These are phyloP conservation scores for Populus nigra DNA, from an alignment of 345 rosid genomes.

Conservation along the genomic window DNA sequence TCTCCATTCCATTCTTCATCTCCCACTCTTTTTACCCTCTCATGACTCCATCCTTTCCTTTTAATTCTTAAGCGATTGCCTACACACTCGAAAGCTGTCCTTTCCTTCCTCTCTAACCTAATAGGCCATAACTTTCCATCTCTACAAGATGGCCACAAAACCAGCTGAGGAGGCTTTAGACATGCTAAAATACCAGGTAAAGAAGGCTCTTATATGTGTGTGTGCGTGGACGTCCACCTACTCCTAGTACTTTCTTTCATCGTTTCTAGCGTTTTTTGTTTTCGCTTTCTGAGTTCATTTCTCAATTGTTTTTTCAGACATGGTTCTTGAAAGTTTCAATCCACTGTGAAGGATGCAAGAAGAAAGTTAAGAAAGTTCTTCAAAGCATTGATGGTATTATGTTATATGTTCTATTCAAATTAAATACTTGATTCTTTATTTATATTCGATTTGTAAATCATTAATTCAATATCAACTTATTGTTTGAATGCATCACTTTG, in stretches of 20 bases:
- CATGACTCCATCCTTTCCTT: neutral
- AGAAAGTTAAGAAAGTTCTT: constrained; percentile 65
- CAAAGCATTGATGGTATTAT: constrained; percentile 56
- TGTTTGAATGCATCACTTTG: neutral
- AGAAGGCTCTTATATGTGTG: neutral
- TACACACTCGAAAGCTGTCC: neutral
- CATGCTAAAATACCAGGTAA: constrained; percentile 48
- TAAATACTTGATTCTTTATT: neutral
- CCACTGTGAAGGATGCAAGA: constrained; percentile 78
- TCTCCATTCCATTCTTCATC: neutral
- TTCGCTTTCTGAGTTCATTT: neutral
- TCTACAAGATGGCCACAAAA: constrained; percentile 35
- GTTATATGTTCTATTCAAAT: neutral
- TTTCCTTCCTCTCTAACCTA: constrained; percentile 3
- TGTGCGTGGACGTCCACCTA: neutral
- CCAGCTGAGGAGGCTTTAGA: constrained; percentile 33
- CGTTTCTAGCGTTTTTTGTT: neutral
- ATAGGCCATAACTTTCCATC: constrained; percentile 3
- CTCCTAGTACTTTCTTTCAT: neutral
- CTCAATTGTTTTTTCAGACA: constrained; percentile 33
- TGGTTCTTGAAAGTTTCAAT: constrained; percentile 63
- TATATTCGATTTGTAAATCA: neutral
- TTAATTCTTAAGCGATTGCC: constrained; percentile 1
- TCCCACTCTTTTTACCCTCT: neutral
- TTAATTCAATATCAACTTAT: neutral